Percentiles rank a stretch among this genome's conserved stretches.
These are phyloP conservation scores for Fusarium sp. DNA, from an alignment of 2,329 filamentous ascomycete genomes.

Conservation along the genomic window DNA sequence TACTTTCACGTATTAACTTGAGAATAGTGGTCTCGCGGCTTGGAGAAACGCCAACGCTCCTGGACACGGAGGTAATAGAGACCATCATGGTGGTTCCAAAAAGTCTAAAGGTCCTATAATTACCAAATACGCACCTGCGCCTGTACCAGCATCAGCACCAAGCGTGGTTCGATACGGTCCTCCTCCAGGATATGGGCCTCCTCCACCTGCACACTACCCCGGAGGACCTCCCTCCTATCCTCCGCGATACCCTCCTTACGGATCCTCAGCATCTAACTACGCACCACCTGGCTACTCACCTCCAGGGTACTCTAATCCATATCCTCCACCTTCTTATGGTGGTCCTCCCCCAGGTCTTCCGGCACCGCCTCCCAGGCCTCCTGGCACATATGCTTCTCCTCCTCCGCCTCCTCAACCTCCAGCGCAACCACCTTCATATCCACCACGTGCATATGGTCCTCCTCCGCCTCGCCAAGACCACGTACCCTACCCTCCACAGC, in stretches of 20 bases:
- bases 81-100: slow-evolving; percentile 45
- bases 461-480: slow-evolving; percentile 31
- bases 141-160: slow-evolving; percentile 31
- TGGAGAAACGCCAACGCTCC: slow-evolving; percentile 49
- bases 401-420: slow-evolving; percentile 27
- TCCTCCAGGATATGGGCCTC: slow-evolving; percentile 39
- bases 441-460: slow-evolving; percentile 35
- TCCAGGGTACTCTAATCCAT: slow-evolving; percentile 39
- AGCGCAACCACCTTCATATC: slow-evolving; percentile 28
- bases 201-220: slow-evolving; percentile 39
- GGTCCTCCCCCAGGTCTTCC: slow-evolving; percentile 38
- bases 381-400: slow-evolving; percentile 26
- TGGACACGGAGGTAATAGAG: slow-evolving; percentile 40
- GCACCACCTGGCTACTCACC: slow-evolving; percentile 41
- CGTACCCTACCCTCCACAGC: slow-evolving; percentile 30
- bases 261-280: slow-evolving; percentile 36
- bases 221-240: slow-evolving; percentile 38
- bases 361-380: slow-evolving; percentile 32
- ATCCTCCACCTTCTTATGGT: slow-evolving; percentile 37
- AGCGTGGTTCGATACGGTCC: slow-evolving; percentile 36
- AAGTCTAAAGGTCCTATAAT: slow-evolving; percentile 49
- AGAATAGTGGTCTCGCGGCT: slow-evolving; percentile 48
- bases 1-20: slow-evolving; percentile 15
- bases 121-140: slow-evolving; percentile 49
- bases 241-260: slow-evolving; percentile 38